phyloP scores from a whole-genome alignment of 306 rosid genomes.

The Inga leiocalycina region DNA sequence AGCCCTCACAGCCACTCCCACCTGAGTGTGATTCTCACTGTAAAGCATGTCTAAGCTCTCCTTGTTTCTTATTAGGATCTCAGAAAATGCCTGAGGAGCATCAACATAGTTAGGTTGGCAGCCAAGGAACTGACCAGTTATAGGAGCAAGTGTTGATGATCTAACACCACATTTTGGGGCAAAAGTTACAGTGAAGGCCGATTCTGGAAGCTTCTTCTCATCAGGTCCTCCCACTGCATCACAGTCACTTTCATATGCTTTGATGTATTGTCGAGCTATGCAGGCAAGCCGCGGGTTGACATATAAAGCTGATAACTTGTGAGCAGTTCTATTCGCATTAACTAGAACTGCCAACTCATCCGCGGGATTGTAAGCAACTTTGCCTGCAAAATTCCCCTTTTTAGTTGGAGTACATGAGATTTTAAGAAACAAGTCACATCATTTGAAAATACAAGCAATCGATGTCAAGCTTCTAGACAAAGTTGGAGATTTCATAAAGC shows the following conservation, averaged over 20 bases:
- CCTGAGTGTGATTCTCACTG: constrained; percentile 72
- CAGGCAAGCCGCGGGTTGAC: constrained; percentile 76
- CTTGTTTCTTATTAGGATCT: constrained; percentile 61
- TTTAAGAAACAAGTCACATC: not conserved
- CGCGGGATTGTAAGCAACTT: constrained; percentile 45
- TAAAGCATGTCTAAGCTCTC: constrained; percentile 74
- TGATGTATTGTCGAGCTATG: constrained; percentile 84
- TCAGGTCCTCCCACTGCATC: constrained; percentile 82
- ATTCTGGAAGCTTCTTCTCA: constrained; percentile 80
- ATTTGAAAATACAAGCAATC: too few species aligned
- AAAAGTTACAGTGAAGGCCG: constrained; percentile 65
- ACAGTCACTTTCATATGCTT: constrained; percentile 75
- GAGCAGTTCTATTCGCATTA: constrained; percentile 50
- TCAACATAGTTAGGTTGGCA: constrained; percentile 72
- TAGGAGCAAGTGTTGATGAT: constrained; percentile 59
- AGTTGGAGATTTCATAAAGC: not conserved
- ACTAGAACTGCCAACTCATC: constrained; percentile 49
- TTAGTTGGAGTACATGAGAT: not conserved
- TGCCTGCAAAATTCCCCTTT: constrained; percentile 34
- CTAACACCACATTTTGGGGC: constrained; percentile 70
- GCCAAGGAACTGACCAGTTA: constrained; percentile 83
- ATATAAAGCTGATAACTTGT: constrained; percentile 33
- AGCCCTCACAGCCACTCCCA: constrained; percentile 87
- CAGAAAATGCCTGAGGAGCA: constrained; percentile 69
- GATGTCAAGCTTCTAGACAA: not conserved